A percentile compares a stretch with the other conserved stretches of the same genome.
phyloP scores from a whole-genome alignment of 208 protist genomes.

The Endotrypanum monterogeii region DNA sequence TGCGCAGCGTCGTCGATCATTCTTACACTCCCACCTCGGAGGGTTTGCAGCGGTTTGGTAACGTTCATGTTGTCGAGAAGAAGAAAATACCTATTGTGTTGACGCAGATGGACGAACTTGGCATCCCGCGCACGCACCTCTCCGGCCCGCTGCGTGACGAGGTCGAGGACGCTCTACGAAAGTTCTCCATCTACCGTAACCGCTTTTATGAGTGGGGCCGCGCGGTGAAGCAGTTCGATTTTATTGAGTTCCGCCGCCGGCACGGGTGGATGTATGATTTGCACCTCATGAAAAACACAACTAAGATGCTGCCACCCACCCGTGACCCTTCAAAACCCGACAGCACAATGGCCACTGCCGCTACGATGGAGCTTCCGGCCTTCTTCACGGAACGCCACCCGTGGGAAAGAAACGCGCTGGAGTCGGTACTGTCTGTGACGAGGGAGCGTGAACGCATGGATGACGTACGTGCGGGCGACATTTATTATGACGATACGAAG shows the following conservation, averaged over 20 bases:
- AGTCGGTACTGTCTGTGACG: conserved; percentile 60
- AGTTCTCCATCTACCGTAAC: conserved; percentile 72
- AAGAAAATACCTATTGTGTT: conserved; percentile 89
- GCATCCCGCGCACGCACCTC: conserved; percentile 80
- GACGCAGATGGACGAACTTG: conserved; percentile 80
- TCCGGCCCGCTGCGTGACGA: conserved; percentile 82
- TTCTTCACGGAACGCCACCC: conserved; percentile 77
- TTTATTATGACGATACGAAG: conserved; percentile 73
- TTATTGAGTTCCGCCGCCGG: conserved; percentile 88
- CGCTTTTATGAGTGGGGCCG: conserved; percentile 91
- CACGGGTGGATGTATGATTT: conserved; percentile 91
- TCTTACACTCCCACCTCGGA: conserved; percentile 78
- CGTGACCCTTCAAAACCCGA: conserved; percentile 71
- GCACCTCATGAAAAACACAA: conserved; percentile 82
- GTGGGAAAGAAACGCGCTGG: conserved; percentile 77
- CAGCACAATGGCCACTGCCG: conserved; percentile 47
- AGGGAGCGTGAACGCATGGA: conserved; percentile 58
- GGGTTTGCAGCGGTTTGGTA: conserved; percentile 72
- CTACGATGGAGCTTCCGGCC: conserved; percentile 67
- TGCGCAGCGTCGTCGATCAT: conserved; percentile 88
- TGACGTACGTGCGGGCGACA: conserved; percentile 82
- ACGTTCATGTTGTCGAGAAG: conserved; percentile 83
- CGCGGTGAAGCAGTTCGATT: conserved; percentile 91
- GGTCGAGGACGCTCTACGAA: conserved; percentile 87
- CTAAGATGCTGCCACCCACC: conserved; percentile 59